phyloP scores from a whole-genome alignment of 2,329 filamentous ascomycete genomes.

The Elsinoe ampelina region DNA sequence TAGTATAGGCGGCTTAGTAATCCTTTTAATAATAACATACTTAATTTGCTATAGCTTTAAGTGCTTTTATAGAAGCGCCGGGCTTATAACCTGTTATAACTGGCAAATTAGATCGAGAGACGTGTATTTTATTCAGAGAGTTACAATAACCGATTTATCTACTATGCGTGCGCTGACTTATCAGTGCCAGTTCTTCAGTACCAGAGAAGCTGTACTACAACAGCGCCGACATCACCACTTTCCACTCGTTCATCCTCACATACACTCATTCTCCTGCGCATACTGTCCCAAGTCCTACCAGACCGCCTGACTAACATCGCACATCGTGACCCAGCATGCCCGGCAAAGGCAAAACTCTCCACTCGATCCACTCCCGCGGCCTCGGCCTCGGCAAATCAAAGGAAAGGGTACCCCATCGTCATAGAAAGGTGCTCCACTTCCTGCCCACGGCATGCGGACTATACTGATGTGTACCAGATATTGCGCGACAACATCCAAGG shows the following conservation, averaged over 20 bases:
- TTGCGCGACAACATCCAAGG: slow-evolving; percentile 99
- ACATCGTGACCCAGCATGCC: not conserved
- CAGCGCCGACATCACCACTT: not conserved
- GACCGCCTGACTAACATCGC: not conserved
- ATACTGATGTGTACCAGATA: slow-evolving; percentile 51
- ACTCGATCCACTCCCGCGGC: not conserved
- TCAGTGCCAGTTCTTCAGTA: no score
- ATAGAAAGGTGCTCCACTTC: not conserved
- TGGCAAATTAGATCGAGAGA: no score
- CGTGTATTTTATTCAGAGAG: no score
- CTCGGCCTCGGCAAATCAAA: not conserved
- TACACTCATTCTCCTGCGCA: not conserved
- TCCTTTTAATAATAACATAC: no score
- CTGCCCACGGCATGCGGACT: not conserved
- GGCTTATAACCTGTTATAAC: no score
- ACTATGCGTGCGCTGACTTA: no score
- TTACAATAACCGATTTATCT: no score
- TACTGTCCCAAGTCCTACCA: not conserved
- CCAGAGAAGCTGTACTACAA: no score
- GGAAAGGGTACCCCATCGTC: not conserved
- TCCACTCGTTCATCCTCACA: not conserved
- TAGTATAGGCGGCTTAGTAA: no score
- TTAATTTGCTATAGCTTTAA: no score
- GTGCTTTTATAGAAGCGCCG: no score
- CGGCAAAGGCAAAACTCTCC: not conserved